Evolutionary conservation across 1,284 basidiomycete species (phyloP).

Genomic region (Exobasidium rhododendri): DNA sequence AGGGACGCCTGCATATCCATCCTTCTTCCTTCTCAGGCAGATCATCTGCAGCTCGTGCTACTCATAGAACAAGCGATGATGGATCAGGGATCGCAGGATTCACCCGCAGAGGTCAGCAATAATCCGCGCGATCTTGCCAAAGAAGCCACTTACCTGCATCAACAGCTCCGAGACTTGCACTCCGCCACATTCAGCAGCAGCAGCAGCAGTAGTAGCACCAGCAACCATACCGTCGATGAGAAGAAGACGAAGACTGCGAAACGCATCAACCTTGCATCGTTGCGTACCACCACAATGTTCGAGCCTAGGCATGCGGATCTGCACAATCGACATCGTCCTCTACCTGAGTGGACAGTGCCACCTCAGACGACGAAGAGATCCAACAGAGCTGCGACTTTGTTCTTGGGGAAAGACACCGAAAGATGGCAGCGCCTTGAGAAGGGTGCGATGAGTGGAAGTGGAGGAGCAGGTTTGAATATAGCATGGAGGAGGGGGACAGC

Average conservation of each 20-base stretch:
- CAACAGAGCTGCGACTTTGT: conserved; percentile 41
- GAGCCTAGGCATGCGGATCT: conserved; percentile 10
- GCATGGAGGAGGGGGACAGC: conserved; percentile 21
- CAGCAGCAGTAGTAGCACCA: not conserved
- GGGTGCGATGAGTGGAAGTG: conserved; percentile 26
- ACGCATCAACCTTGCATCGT: not conserved
- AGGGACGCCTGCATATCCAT: too few species aligned
- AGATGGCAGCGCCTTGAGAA: conserved; percentile 43
- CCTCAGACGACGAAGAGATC: not conserved
- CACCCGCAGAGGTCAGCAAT: too few species aligned
- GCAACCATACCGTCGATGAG: not conserved
- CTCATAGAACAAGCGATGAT: too few species aligned
- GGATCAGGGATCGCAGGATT: too few species aligned
- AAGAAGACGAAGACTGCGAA: not conserved
- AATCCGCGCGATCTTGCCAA: too few species aligned
- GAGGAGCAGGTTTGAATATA: conserved; percentile 14
- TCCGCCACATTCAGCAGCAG: not conserved
- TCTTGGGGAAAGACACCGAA: conserved; percentile 50
- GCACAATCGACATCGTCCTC: conserved; percentile 5
- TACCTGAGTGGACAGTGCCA: conserved; percentile 11
- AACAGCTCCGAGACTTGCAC: too few species aligned
- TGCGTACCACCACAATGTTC: conserved; percentile 15
- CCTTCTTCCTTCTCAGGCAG: too few species aligned
- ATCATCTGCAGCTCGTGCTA: too few species aligned
- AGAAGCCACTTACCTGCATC: too few species aligned